These are phyloP conservation scores for Decorospora gaudefroyi DNA, from an alignment of 2,329 filamentous ascomycete genomes.

Conservation along the genomic window DNA sequence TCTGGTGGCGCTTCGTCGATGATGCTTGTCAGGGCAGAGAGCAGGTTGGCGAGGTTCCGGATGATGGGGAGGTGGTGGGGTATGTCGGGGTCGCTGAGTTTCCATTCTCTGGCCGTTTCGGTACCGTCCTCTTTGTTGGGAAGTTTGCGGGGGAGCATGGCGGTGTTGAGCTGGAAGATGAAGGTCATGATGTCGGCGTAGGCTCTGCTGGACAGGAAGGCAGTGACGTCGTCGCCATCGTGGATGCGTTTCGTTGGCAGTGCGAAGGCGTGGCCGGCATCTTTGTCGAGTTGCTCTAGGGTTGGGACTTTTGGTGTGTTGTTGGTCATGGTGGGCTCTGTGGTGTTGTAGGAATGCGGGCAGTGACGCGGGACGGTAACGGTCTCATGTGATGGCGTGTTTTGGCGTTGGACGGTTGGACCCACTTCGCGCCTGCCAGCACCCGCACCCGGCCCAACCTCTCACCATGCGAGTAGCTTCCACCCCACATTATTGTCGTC, in stretches of 20 bases:
- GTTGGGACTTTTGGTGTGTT: slow-evolving; percentile 22
- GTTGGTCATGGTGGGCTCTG: slow-evolving; percentile 30
- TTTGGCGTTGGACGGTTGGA: slow-evolving; percentile 4
- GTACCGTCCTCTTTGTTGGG: slow-evolving; percentile 44
- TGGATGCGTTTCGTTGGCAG: slow-evolving; percentile 80
- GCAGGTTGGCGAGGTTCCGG: slow-evolving; percentile 65
- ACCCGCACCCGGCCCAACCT: too few relatives aligned
- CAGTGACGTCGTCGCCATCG: slow-evolving; percentile 77
- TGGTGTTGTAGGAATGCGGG: slow-evolving; percentile 3
- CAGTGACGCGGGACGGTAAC: slow-evolving; percentile 3
- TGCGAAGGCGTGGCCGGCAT: slow-evolving; percentile 57
- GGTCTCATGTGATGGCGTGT: slow-evolving; percentile 31
- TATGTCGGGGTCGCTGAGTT: slow-evolving; percentile 50
- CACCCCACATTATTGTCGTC: slow-evolving; percentile 11
- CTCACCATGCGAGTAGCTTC: too few relatives aligned
- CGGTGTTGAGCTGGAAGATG: slow-evolving; percentile 84
- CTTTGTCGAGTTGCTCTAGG: slow-evolving; percentile 29
- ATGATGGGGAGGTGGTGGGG: slow-evolving; percentile 62
- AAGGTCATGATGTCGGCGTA: slow-evolving; percentile 88
- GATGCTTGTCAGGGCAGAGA: slow-evolving; percentile 67
- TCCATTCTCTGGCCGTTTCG: slow-evolving; percentile 58
- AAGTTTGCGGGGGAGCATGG: slow-evolving; percentile 73
- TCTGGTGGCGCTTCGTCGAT: slow-evolving; percentile 82
- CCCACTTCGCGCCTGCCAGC: slow-evolving; percentile 9
- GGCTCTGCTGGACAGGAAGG: slow-evolving; percentile 78